phyloP scores from a whole-genome alignment of 2,329 filamentous ascomycete genomes.

The Diplodia mutila region DNA sequence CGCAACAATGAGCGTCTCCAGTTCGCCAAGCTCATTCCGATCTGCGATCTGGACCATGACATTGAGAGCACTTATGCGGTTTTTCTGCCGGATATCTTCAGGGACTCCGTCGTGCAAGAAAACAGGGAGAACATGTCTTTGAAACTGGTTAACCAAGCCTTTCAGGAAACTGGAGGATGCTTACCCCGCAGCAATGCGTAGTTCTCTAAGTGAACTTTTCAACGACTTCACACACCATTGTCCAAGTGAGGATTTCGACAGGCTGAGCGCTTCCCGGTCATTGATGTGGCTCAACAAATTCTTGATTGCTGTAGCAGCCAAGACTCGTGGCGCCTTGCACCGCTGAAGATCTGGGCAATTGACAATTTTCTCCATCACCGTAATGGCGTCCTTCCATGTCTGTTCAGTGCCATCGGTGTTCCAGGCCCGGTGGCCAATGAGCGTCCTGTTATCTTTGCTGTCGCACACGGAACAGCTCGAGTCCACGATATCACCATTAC shows the following conservation, averaged over 20 bases:
- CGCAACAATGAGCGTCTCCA: conserved; percentile 83
- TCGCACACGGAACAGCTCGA: conserved; percentile 20
- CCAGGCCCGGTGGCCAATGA: conserved; percentile 25
- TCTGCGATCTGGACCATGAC: conserved; percentile 74
- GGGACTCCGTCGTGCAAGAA: conserved; percentile 63
- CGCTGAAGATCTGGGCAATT: conserved; percentile 36
- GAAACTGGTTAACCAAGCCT: conserved; percentile 23
- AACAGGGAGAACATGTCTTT: conserved; percentile 64
- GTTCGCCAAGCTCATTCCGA: conserved; percentile 66
- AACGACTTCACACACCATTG: conserved; percentile 83
- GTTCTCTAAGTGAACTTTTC: conserved; percentile 80
- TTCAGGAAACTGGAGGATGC: conserved; percentile 25
- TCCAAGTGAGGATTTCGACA: conserved; percentile 70
- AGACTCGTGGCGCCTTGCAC: conserved; percentile 50
- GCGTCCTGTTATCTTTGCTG: background rate
- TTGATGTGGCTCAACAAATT: conserved; percentile 70
- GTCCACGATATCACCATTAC: conserved; percentile 7
- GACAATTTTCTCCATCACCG: conserved; percentile 29
- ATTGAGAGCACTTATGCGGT: conserved; percentile 71
- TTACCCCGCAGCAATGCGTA: conserved; percentile 79
- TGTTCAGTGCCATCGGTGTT: conserved; percentile 27
- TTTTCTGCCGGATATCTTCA: conserved; percentile 58
- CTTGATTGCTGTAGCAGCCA: conserved; percentile 72
- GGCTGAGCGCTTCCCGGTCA: conserved; percentile 62
- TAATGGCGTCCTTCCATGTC: conserved; percentile 38